Evolutionary conservation across 2,329 filamentous ascomycete species (phyloP).

Genomic region (Cryphonectria japonica): DNA sequence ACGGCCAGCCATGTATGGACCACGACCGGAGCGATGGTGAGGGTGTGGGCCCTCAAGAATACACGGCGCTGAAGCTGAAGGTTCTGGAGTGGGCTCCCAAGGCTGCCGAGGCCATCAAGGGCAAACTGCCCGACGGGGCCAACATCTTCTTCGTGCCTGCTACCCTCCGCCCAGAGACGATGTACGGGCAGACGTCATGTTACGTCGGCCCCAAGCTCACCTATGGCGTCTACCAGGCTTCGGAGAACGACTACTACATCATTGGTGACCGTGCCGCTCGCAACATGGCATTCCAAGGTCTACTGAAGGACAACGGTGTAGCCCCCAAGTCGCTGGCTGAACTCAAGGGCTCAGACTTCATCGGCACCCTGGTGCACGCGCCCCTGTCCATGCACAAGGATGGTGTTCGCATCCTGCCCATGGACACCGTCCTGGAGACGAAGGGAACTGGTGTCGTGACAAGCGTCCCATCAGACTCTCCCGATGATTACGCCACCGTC

Average conservation of each 20-base stretch:
- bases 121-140: slow-evolving; percentile 76
- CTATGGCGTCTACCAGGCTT: slow-evolving; percentile 85
- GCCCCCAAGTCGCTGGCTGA: slow-evolving; percentile 72
- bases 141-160: slow-evolving; percentile 90
- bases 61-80: slow-evolving; percentile 88
- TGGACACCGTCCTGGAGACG: slow-evolving; percentile 88
- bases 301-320: slow-evolving; percentile 77
- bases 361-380: slow-evolving; percentile 88
- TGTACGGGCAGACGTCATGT: slow-evolving; percentile 97
- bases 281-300: slow-evolving; percentile 95
- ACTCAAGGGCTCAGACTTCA: slow-evolving; percentile 74
- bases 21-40: slow-evolving; percentile 53
- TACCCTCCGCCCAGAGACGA: slow-evolving; percentile 92
- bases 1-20: slow-evolving; percentile 71
- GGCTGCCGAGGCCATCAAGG: slow-evolving; percentile 71
- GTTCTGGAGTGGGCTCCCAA: slow-evolving; percentile 86
- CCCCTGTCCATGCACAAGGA: slow-evolving; percentile 85
- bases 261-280: slow-evolving; percentile 78
- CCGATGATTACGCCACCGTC: slow-evolving; percentile 91
- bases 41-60: slow-evolving; percentile 58
- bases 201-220: slow-evolving; percentile 89
- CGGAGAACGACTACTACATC: slow-evolving; percentile 79
- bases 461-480: slow-evolving; percentile 92
- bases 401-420: slow-evolving; percentile 86
- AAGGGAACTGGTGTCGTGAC: slow-evolving; percentile 98